Percentiles rank a stretch among this genome's conserved stretches.
Conservation (phyloP, 1,284 basidiomycete genomes). For the Melampsora medusae region DNA sequence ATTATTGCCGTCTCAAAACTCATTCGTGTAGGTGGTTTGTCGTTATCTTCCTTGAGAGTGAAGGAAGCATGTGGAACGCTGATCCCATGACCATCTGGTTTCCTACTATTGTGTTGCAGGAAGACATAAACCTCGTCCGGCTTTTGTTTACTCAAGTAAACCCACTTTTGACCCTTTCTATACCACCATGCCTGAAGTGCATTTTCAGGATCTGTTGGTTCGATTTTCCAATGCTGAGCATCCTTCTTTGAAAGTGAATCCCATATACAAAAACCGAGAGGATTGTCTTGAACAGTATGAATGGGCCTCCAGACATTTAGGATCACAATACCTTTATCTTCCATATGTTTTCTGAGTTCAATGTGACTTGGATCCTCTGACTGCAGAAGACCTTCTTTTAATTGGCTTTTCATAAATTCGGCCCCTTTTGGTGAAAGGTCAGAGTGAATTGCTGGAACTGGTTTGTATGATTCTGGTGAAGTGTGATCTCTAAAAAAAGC, state of each 20-base stretch:
- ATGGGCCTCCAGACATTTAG: conserved; percentile 3
- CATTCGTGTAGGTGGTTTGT: too few relatives aligned
- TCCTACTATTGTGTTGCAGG: background rate
- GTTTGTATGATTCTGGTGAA: too few relatives aligned
- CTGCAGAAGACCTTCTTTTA: too few relatives aligned
- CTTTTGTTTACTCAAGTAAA: background rate
- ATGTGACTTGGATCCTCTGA: too few relatives aligned
- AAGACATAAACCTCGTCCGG: background rate
- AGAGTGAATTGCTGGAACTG: too few relatives aligned
- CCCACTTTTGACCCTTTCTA: background rate
- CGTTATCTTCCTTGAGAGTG: too few relatives aligned
- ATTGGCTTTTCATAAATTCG: too few relatives aligned
- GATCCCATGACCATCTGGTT: background rate
- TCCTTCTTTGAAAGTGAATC: background rate
- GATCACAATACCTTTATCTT: background rate
- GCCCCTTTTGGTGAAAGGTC: too few relatives aligned
- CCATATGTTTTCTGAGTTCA: too few relatives aligned
- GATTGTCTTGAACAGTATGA: background rate
- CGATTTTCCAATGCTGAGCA: background rate
- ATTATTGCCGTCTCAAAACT: too few relatives aligned
- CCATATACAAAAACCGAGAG: background rate
- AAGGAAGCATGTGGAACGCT: background rate
- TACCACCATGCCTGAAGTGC: background rate
- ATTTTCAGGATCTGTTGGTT: background rate
- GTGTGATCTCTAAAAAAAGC: too few relatives aligned